A percentile compares a stretch with the other conserved stretches of the same genome.
These are phyloP conservation scores for Aspergillus leporis DNA, from an alignment of 495 filamentous ascomycete species.

Conservation along the genomic window DNA sequence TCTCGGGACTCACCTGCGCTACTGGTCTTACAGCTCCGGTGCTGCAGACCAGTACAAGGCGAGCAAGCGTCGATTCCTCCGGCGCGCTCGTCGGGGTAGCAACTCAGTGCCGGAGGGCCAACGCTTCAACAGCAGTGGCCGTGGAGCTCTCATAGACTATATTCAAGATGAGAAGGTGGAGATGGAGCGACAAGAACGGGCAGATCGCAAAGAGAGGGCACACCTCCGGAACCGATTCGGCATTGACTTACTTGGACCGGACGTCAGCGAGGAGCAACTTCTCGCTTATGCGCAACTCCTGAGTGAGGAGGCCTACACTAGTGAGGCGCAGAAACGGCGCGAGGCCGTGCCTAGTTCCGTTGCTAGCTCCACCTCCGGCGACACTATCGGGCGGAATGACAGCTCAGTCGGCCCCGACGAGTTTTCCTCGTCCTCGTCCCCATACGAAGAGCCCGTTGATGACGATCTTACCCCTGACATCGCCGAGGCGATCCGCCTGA, in stretches of 20 bases:
- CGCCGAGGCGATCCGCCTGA: constrained; percentile 77
- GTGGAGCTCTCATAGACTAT: constrained; percentile 69
- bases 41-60: constrained; percentile 63
- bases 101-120: constrained; percentile 53
- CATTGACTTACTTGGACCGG: constrained; percentile 69
- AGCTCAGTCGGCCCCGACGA: constrained; percentile 52
- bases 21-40: constrained; percentile 88
- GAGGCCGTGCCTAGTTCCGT: constrained; percentile 52
- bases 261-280: constrained; percentile 82
- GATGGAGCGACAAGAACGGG: constrained; percentile 70
- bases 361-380: constrained; percentile 43
- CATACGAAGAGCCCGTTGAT: constrained; percentile 43
- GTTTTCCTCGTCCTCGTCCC: constrained; percentile 44
- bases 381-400: constrained; percentile 44
- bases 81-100: constrained; percentile 59
- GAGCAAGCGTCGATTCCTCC: constrained; percentile 57
- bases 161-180: constrained; percentile 82
- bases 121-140: constrained; percentile 58
- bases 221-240: constrained; percentile 78
- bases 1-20: constrained; percentile 81
- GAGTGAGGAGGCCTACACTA: constrained; percentile 72
- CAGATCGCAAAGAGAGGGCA: constrained; percentile 59
- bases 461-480: constrained; percentile 72
- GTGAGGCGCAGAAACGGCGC: constrained; percentile 58
- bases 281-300: constrained; percentile 86